Evolutionary conservation across 495 filamentous ascomycete species (phyloP), one percentile per base, ranked within the genome.

Genomic region (Letharia columbiana): DNA sequence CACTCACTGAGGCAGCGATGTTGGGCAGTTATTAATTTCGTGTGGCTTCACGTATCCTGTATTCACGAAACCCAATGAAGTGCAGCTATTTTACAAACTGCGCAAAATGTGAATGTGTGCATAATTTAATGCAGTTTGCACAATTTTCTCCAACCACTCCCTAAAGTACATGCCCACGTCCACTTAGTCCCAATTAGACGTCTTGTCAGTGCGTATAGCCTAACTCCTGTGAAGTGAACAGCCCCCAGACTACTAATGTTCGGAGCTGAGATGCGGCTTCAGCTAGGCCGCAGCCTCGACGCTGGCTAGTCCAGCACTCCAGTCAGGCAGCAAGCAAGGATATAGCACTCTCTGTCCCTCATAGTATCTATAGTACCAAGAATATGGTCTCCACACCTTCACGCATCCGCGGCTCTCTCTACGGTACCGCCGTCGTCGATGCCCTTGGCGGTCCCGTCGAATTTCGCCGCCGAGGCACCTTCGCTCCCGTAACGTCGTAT

Each of bases 361-460:
- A 6, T 11, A 18, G 8, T 13, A 35, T 56, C 15, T 33, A 52
- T 23, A 56, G 28, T 57, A 37, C 13, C 0, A 20, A n/a, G 15
- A n/a, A 57, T 5, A 47, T 62, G 60, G 33, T 15, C n/a, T 39
- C 61, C 18, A 50, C 4, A n/a, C 12, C 66, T 56, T 72, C 71
- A 39, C 77, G 75, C 2, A 74, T 77, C 58, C 65, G 68, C 23
- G 76, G 76, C 61, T 76, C 77, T n/a, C 75, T 82, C 67, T 77
- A 76, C 73, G 77, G 78, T 0, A 73, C 78, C 58, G 80, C 78
- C 20, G 70, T 79, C n/a, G 74, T 68, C 57, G 79, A 82, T 66
- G 81, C 81, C 31, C 77, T 83, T 6, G 81, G 81, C 18, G 81
- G 72, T 10, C 81, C 79, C 1, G 76, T 77, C 0, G 77, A 81